Evolutionary conservation across 2,329 filamentous ascomycete genomes (phyloP).

Genomic region (Stachybotrys elegans): DNA sequence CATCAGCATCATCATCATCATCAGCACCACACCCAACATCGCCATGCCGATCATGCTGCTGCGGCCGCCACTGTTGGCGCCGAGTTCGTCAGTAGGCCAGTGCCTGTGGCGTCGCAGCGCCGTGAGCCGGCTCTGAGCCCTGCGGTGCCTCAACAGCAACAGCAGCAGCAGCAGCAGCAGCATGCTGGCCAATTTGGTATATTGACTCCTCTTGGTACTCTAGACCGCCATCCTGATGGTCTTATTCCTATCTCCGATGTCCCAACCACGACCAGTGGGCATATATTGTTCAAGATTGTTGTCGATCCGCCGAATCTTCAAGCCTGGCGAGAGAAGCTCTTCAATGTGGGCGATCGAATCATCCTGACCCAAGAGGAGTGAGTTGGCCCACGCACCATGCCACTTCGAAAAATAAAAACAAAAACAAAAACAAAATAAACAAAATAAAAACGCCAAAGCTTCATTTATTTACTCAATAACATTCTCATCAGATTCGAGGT

Average conservation of each 20-base stretch:
- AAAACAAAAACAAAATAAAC: neutral
- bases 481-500: slow-evolving; percentile 58
- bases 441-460: neutral
- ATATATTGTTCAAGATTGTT: too few species aligned
- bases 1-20: slow-evolving; percentile 5
- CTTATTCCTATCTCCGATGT: slow-evolving; percentile 14
- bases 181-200: slow-evolving; percentile 39
- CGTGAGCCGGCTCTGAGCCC: too few species aligned
- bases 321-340: slow-evolving; percentile 66
- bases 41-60: neutral
- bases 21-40: slow-evolving; percentile 6
- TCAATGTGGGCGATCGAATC: slow-evolving; percentile 70
- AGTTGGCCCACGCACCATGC: slow-evolving; percentile 12
- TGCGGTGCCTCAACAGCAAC: too few species aligned
- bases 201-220: slow-evolving; percentile 27
- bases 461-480: slow-evolving; percentile 7
- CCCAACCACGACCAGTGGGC: slow-evolving; percentile 45
- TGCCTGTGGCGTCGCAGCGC: too few species aligned
- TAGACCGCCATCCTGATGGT: neutral
- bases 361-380: slow-evolving; percentile 71
- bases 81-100: too few species aligned
- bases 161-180: slow-evolving; percentile 6
- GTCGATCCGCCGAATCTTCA: slow-evolving; percentile 62
- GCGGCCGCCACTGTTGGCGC: too few species aligned
- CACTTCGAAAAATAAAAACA: neutral